A percentile compares a stretch with the other conserved stretches of the same genome.
These are phyloP conservation scores for Phialophora verrucosa DNA, from an alignment of 2,329 filamentous ascomycete species.

Conservation along the genomic window DNA sequence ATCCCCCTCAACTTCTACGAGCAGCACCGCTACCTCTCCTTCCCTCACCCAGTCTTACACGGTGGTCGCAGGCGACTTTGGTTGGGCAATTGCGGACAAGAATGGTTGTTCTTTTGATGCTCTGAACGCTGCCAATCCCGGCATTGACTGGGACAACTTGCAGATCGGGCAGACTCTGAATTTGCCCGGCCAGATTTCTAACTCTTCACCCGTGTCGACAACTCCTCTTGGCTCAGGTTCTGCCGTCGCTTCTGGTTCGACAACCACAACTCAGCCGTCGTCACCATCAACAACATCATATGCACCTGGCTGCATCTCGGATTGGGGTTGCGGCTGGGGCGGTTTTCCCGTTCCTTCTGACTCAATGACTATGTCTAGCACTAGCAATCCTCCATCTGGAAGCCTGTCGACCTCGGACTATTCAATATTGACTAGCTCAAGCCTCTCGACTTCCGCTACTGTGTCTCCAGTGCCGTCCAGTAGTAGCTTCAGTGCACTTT, in stretches of 20 bases:
- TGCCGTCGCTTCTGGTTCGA: background rate
- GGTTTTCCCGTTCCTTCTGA: background rate
- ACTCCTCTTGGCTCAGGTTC: background rate
- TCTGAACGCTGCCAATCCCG: conserved; percentile 32
- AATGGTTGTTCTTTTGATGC: conserved; percentile 32
- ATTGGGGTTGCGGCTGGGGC: background rate
- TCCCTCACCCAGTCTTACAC: conserved; percentile 26
- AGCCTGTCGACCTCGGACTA: background rate
- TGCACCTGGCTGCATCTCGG: background rate
- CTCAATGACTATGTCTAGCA: background rate
- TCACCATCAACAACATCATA: background rate
- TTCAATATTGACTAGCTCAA: conserved; percentile 9
- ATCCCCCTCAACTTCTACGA: background rate
- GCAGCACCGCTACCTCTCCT: conserved; percentile 18
- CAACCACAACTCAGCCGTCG: background rate
- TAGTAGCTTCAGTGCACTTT: too few species aligned
- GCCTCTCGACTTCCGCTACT: background rate
- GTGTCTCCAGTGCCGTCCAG: background rate
- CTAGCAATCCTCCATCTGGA: background rate
- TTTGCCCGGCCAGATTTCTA: conserved; percentile 20
- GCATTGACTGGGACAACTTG: conserved; percentile 33
- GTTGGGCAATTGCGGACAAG: conserved; percentile 28
- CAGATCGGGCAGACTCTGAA: conserved; percentile 32
- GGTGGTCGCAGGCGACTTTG: conserved; percentile 31
- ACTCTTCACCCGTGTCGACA: conserved; percentile 1